These are phyloP conservation scores for Gelatoporia subvermispora DNA, from an alignment of 768 basidiomycete species.

Conservation along the genomic window DNA sequence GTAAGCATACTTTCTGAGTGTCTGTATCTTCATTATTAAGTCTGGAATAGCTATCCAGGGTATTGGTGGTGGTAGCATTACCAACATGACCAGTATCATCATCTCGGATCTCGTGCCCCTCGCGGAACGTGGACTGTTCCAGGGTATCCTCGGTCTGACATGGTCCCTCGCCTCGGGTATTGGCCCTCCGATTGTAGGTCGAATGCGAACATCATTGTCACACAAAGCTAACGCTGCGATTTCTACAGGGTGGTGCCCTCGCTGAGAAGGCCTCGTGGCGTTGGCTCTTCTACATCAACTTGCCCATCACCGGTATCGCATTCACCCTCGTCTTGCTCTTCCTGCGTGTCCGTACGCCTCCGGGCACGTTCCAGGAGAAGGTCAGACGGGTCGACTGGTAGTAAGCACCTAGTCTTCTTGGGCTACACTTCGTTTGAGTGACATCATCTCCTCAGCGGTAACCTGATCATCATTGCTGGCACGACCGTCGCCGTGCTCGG, in stretches of 20 bases:
- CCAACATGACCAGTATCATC: constrained; percentile 17
- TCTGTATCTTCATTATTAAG: neutral
- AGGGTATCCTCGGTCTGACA: constrained; percentile 13
- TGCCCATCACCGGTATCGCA: constrained; percentile 19
- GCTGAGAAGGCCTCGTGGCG: neutral
- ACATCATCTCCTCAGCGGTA: neutral
- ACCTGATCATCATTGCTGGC: constrained; percentile 14
- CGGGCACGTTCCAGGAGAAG: constrained; percentile 23
- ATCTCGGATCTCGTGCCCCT: constrained; percentile 22
- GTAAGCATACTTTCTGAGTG: neutral
- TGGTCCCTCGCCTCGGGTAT: constrained; percentile 13
- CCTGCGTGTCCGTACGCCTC: constrained; percentile 20
- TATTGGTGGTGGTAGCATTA: constrained; percentile 21
- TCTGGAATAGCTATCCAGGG: constrained; percentile 24
- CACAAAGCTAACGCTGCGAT: too few relatives aligned
- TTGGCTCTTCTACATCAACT: constrained; percentile 27
- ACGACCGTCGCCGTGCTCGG: constrained; percentile 11
- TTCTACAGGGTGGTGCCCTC: constrained; percentile 16
- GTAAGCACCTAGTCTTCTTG: constrained; percentile 16
- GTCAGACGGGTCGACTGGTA: constrained; percentile 30
- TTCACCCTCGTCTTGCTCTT: constrained; percentile 11
- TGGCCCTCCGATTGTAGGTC: constrained; percentile 9
- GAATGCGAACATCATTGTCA: too few relatives aligned
- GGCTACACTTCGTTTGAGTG: neutral
- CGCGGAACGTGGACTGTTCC: constrained; percentile 29